Evolutionary conservation across 108 stramenopile species (phyloP), one percentile per base, ranked within the genome.

Genomic region (Conticribra guillardii): DNA sequence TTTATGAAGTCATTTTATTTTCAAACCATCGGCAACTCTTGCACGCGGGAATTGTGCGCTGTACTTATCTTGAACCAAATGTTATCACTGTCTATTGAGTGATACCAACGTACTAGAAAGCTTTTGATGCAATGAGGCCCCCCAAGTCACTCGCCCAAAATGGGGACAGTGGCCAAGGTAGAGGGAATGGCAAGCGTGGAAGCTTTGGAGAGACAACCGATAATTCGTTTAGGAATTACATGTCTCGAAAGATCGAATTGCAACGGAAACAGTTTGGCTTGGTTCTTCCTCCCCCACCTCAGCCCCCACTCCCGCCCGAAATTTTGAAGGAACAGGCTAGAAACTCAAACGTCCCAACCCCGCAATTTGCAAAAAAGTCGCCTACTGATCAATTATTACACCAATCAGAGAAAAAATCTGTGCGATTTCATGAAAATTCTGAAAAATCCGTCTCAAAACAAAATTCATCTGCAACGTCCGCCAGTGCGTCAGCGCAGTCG

Each of bases 211-310:
- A 62, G 23, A 71, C 79, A 52, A 73, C 79, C 48, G 85, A 87
- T 70, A 85, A 94, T 67, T 74, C 76, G 29, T 94, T 94, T 81
- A 85, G 84, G 9, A 75, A 87, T 30, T 94, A 94, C 80, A 90
- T 94, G 92, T 74, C 85, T 4, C 76, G 84, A 51, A 94, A 94
- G 64, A 89, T 94, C 67, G 87, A 86, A 32, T 24, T 85, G 51
- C 92, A 94, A 53, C 74, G 92, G 27, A 72, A 82, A 54, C 89
- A 91, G 59, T 86, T 91, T 55, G 92, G 92, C 21, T 60, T 88
- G 18, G 41, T 82, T 18, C 45, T 89, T 31, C 92, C 89, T 16
- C 92, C 92, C 15, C 82, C 87, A 14, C 91, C 91, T 4, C 56
- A 45, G 37, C 30, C 50, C 7, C 65, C 55, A 24, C 41, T 54